These are phyloP conservation scores for Cinnamomum micranthum DNA, from an alignment of 164 flowering plant species.

Conservation along the genomic window DNA sequence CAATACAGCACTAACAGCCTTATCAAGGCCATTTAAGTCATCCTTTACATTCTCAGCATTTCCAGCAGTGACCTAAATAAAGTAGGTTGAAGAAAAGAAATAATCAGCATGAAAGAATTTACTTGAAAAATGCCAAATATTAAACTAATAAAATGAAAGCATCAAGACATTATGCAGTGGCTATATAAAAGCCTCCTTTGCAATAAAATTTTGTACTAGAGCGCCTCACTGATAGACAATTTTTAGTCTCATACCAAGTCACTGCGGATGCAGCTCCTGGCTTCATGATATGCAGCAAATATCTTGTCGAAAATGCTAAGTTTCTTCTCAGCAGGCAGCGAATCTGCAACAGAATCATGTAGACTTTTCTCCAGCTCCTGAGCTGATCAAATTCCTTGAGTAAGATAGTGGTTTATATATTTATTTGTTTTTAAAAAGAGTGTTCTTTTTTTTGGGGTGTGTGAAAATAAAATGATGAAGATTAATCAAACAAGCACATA, in stretches of 20 bases:
- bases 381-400: slow-evolving; percentile 48
- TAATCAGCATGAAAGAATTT: background rate
- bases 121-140: background rate
- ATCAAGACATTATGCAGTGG: background rate
- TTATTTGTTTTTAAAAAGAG: no score
- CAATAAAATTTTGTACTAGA: slow-evolving; percentile 1
- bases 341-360: slow-evolving; percentile 51
- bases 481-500: background rate
- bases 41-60: slow-evolving; percentile 86
- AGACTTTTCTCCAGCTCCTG: slow-evolving; percentile 94
- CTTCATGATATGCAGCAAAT: slow-evolving; percentile 88
- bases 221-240: background rate
- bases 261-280: slow-evolving; percentile 81
- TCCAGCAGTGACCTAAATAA: slow-evolving; percentile 74
- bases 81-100: background rate
- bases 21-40: slow-evolving; percentile 90
- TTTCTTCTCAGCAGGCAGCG: slow-evolving; percentile 79
- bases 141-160: background rate
- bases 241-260: slow-evolving; percentile 62
- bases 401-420: slow-evolving; percentile 3
- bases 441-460: no score
- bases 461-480: background rate
- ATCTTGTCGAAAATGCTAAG: slow-evolving; percentile 77
- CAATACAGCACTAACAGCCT: slow-evolving; percentile 86
- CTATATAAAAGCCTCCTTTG: background rate